Evolutionary conservation across 2,329 filamentous ascomycete genomes (phyloP).

Genomic region (Curvularia spicifera): DNA sequence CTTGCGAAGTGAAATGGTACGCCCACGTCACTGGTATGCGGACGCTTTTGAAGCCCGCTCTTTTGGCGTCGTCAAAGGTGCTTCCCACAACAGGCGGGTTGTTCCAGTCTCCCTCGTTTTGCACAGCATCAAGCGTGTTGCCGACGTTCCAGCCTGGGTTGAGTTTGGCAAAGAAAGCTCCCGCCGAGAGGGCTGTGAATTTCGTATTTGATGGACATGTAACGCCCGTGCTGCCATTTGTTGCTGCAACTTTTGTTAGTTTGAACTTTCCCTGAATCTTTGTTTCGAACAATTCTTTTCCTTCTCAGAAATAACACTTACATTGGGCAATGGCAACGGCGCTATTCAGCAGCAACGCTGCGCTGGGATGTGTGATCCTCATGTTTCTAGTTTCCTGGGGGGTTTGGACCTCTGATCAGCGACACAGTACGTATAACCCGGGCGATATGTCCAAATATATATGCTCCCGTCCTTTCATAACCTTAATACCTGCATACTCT

Average conservation of each 20-base stretch:
- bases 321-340: slow-evolving; percentile 23
- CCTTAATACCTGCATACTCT: not conserved
- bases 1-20: slow-evolving; percentile 60
- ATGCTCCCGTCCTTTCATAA: slow-evolving; percentile 3
- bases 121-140: slow-evolving; percentile 64
- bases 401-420: not conserved
- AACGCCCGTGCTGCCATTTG: slow-evolving; percentile 29
- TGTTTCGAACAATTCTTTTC: not conserved
- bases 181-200: slow-evolving; percentile 56
- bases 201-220: slow-evolving; percentile 49
- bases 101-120: slow-evolving; percentile 65
- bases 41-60: slow-evolving; percentile 63
- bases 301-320: not conserved
- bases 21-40: slow-evolving; percentile 66
- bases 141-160: slow-evolving; percentile 67
- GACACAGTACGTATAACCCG: not conserved
- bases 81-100: slow-evolving; percentile 58
- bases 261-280: not conserved
- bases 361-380: slow-evolving; percentile 11
- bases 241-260: slow-evolving; percentile 3
- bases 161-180: slow-evolving; percentile 56
- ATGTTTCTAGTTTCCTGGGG: not conserved
- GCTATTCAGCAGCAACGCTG: slow-evolving; percentile 24
- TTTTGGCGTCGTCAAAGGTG: slow-evolving; percentile 61
- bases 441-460: slow-evolving; percentile 1